Base-by-base conservation (phyloP, 2,329 filamentous ascomycete genomes). In the Calonectria crousiana region DNA sequence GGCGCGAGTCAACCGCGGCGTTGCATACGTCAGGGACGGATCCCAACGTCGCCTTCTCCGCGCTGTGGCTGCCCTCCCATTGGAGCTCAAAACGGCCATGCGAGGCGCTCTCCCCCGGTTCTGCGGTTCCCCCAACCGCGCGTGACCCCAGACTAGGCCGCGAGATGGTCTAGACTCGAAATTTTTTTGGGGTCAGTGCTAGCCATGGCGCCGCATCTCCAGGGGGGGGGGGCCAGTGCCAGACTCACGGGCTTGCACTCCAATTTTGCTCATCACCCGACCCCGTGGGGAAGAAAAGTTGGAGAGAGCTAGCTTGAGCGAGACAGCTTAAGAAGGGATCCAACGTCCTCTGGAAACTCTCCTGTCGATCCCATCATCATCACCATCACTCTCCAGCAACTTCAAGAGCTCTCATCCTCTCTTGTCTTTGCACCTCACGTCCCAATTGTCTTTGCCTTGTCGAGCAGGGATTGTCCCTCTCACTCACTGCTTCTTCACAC, bases 241-340 rank as follows among this genome's bases (percentile, higher is more conserved):
- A 65, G 32, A 23, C 36, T 8, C 23, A 41, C 20, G 26, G 38
- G n/a, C 38, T 34, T 65, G 34, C 53, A 52, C 67, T 67, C 72
- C 69, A 74, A 70, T 26, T 66, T 44, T 58, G 71, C 68, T 51
- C 62, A 51, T 67, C 53, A 74, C 53, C 51, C 64, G 68, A 68
- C 72, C 72, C 72, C 72, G 72, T 74, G 72, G 72, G 72, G 72
- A 74, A 74, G 34, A 56, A 62, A 67, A 58, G 72, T 74, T 74
- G 67, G 72, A 74, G 72, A 72, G 72, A 62, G 68, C 52, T 32
- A 36, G 36, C 44, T 64, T 10, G n/a, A 47, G 47, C 9, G 30
- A 28, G 36, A 44, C 10, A 65, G 44, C 52, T 66, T 74, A 71
- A 74, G 71, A 67, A 71, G 34, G 20, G 30, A 60, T 56, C 67